Conservation (phyloP, 2,329 filamentous ascomycete species). For the Curvularia lunata region DNA sequence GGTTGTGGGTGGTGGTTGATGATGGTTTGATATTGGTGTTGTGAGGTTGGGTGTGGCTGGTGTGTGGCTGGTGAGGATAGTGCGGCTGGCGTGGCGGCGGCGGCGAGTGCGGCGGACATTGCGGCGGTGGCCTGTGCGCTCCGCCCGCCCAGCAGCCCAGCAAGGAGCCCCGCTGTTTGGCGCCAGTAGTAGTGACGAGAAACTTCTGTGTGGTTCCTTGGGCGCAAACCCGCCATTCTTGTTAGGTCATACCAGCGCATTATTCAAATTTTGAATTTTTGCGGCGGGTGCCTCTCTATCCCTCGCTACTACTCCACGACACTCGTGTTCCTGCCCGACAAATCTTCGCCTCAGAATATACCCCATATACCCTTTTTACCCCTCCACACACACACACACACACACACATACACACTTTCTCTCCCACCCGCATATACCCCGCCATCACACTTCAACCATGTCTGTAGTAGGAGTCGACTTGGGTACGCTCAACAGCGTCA, state of each 20-base stretch:
- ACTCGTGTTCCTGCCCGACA: conserved; percentile 11
- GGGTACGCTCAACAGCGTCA: conserved; percentile 94
- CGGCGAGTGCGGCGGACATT: neutral
- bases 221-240: conserved; percentile 8
- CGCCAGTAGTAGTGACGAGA: conserved; percentile 25
- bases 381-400: conserved; percentile 16
- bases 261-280: conserved; percentile 22
- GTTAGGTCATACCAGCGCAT: conserved; percentile 12
- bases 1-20: neutral
- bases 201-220: conserved; percentile 29
- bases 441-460: conserved; percentile 55
- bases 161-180: conserved; percentile 24
- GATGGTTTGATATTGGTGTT: conserved; percentile 9
- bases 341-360: conserved; percentile 9
- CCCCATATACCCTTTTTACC: conserved; percentile 17
- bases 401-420: conserved; percentile 30
- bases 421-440: conserved; percentile 39
- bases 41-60: neutral
- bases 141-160: conserved; percentile 7
- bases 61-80: neutral
- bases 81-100: conserved; percentile 6
- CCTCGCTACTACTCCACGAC: conserved; percentile 16
- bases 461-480: conserved; percentile 84
- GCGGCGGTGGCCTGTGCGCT: conserved; percentile 6
- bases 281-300: conserved; percentile 10